Conservation (phyloP, 2,329 filamentous ascomycete genomes). For the Lecanoromycetidae sp. region DNA sequence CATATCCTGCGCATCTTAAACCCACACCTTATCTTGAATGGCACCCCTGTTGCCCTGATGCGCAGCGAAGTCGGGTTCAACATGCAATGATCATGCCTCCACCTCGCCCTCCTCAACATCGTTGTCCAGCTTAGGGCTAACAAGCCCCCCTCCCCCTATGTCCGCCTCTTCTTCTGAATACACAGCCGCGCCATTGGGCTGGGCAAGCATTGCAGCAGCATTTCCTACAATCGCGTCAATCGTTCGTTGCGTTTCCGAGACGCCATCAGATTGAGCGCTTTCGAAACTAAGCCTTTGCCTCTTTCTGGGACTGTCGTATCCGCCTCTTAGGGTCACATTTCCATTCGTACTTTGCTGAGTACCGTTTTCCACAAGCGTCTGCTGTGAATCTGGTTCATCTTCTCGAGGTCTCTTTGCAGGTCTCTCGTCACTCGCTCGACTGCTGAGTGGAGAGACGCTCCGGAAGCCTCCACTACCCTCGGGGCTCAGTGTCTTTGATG, state of each 20-base stretch:
- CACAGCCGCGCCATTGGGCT: neutral
- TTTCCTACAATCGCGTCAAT: neutral
- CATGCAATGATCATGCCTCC: neutral
- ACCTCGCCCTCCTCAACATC: conserved; percentile 9
- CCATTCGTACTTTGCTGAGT: neutral
- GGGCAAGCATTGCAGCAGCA: neutral
- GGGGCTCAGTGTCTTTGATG: neutral
- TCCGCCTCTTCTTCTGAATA: neutral
- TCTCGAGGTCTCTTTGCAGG: conserved; percentile 3
- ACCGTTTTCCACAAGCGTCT: neutral
- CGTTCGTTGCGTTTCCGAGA: too few relatives aligned
- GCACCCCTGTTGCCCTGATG: neutral
- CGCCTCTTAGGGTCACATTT: neutral
- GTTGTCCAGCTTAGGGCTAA: conserved; percentile 2
- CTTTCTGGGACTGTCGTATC: conserved; percentile 6
- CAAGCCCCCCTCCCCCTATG: neutral
- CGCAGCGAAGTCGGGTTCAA: neutral
- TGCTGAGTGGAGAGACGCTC: neutral
- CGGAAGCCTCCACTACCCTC: neutral
- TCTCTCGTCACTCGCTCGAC: neutral
- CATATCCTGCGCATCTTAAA: too few relatives aligned
- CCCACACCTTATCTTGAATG: too few relatives aligned
- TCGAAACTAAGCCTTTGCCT: neutral
- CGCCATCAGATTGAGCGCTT: neutral
- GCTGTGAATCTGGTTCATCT: neutral